phyloP scores from a whole-genome alignment of 2,329 filamentous ascomycete species.

The Biscogniauxia sp. region DNA sequence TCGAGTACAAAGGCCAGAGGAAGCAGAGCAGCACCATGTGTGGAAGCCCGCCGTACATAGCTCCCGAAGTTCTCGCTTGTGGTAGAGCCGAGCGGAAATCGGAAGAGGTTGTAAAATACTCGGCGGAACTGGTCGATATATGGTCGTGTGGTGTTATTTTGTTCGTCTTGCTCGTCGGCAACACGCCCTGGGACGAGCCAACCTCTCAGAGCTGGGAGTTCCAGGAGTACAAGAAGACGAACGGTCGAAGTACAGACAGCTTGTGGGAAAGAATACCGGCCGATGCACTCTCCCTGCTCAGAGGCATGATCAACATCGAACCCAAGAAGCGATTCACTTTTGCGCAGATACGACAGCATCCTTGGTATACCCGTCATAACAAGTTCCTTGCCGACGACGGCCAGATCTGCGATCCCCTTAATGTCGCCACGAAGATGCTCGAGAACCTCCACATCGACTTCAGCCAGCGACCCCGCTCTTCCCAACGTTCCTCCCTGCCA shows the following conservation, averaged over 20 bases:
- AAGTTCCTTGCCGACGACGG: slow-evolving; percentile 72
- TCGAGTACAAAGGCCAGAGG: slow-evolving; percentile 79
- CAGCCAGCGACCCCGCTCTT: slow-evolving; percentile 58
- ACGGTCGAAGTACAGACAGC: slow-evolving; percentile 79
- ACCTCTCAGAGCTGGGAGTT: slow-evolving; percentile 86
- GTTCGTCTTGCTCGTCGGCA: slow-evolving; percentile 91
- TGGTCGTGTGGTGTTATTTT: slow-evolving; percentile 99
- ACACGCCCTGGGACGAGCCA: slow-evolving; percentile 97
- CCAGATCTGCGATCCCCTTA: slow-evolving; percentile 72
- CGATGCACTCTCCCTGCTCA: slow-evolving; percentile 74
- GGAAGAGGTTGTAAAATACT: slow-evolving; percentile 58
- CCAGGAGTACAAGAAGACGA: slow-evolving; percentile 76
- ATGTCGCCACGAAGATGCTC: slow-evolving; percentile 91
- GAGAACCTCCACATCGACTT: slow-evolving; percentile 89
- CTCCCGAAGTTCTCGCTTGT: slow-evolving; percentile 77
- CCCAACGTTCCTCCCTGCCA: slow-evolving; percentile 32
- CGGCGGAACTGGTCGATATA: slow-evolving; percentile 80
- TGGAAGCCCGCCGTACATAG: slow-evolving; percentile 95
- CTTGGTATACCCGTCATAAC: slow-evolving; percentile 89
- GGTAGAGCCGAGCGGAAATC: slow-evolving; percentile 45
- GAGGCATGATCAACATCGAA: slow-evolving; percentile 90
- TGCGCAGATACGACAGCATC: slow-evolving; percentile 81
- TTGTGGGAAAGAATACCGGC: slow-evolving; percentile 78
- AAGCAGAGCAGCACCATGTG: slow-evolving; percentile 88
- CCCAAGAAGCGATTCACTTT: slow-evolving; percentile 76